A percentile compares a stretch with the other conserved stretches of the same genome.
Evolutionary conservation across 805 yeast genomes (phyloP).

Genomic region (Nakazawaea wickerhamii): DNA sequence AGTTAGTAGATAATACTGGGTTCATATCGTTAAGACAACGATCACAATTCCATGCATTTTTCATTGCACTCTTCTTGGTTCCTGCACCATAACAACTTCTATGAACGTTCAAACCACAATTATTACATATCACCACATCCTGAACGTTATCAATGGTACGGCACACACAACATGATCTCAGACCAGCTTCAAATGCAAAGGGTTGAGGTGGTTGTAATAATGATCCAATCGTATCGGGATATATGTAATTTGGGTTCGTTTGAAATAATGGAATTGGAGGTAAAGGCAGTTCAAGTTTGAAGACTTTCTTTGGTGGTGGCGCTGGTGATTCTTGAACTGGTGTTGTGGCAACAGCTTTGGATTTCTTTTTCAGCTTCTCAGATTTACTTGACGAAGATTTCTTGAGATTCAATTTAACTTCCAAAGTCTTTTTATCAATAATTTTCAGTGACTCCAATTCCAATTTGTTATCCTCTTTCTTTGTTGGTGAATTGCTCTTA

Average conservation of each 20-base stretch:
- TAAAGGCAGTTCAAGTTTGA: slow-evolving; percentile 8
- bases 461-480: slow-evolving; percentile 5
- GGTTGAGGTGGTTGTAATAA: slow-evolving; percentile 2
- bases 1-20: slow-evolving; percentile 51
- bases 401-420: slow-evolving; percentile 10
- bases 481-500: neutral
- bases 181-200: slow-evolving; percentile 20
- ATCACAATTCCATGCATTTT: slow-evolving; percentile 69
- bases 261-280: slow-evolving; percentile 1
- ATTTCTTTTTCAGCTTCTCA: slow-evolving; percentile 8
- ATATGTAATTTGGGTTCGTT: slow-evolving; percentile 5
- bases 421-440: slow-evolving; percentile 7
- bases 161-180: slow-evolving; percentile 55
- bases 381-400: slow-evolving; percentile 6
- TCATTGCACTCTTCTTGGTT: slow-evolving; percentile 14
- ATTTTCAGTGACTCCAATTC: neutral
- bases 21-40: slow-evolving; percentile 65
- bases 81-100: slow-evolving; percentile 59
- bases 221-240: neutral
- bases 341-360: neutral
- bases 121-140: slow-evolving; percentile 48
- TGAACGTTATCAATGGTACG: slow-evolving; percentile 30
- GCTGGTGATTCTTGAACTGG: slow-evolving; percentile 7
- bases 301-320: slow-evolving; percentile 18
- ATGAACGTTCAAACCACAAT: slow-evolving; percentile 71